phyloP scores from a whole-genome alignment of 768 basidiomycete species.

The Leccinum broughii region DNA sequence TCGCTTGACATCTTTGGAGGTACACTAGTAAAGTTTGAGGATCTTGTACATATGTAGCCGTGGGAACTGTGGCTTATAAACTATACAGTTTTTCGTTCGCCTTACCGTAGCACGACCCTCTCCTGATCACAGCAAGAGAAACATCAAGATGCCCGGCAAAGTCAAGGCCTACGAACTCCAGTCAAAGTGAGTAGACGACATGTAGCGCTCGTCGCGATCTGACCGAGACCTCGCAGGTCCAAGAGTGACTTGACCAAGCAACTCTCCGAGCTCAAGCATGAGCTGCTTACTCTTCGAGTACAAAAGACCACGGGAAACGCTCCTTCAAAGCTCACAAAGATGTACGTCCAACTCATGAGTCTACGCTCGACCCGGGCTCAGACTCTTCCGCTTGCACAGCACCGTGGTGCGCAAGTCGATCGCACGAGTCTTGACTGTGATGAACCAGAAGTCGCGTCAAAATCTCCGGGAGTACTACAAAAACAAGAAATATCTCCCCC shows the following conservation, averaged over 20 bases:
- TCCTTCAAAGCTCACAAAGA: slow-evolving; percentile 94
- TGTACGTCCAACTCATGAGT: slow-evolving; percentile 56
- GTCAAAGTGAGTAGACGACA: slow-evolving; percentile 68
- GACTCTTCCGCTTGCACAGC: slow-evolving; percentile 46
- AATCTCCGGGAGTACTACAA: slow-evolving; percentile 98
- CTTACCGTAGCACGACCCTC: slow-evolving; percentile 31
- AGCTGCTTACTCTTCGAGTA: slow-evolving; percentile 91
- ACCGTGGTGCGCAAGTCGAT: slow-evolving; percentile 97
- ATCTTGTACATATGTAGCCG: slow-evolving; percentile 40
- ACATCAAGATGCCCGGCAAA: slow-evolving; percentile 78
- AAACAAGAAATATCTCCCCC: slow-evolving; percentile 92
- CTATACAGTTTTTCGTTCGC: slow-evolving; percentile 38
- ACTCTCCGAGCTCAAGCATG: slow-evolving; percentile 90
- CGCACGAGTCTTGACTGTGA: slow-evolving; percentile 96
- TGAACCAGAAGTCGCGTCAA: slow-evolving; percentile 97
- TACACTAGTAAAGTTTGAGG: slow-evolving; percentile 57
- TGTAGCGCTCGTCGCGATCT: not conserved
- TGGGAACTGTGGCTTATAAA: slow-evolving; percentile 45
- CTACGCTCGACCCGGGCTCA: not conserved
- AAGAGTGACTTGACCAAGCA: slow-evolving; percentile 97
- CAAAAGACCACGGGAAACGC: slow-evolving; percentile 98
- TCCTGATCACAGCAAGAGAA: slow-evolving; percentile 32
- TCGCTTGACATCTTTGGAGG: slow-evolving; percentile 76
- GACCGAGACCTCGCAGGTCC: slow-evolving; percentile 53
- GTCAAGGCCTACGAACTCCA: slow-evolving; percentile 97